These are phyloP conservation scores for Euphorbia peplus DNA, from an alignment of 345 rosid species.

Conservation along the genomic window DNA sequence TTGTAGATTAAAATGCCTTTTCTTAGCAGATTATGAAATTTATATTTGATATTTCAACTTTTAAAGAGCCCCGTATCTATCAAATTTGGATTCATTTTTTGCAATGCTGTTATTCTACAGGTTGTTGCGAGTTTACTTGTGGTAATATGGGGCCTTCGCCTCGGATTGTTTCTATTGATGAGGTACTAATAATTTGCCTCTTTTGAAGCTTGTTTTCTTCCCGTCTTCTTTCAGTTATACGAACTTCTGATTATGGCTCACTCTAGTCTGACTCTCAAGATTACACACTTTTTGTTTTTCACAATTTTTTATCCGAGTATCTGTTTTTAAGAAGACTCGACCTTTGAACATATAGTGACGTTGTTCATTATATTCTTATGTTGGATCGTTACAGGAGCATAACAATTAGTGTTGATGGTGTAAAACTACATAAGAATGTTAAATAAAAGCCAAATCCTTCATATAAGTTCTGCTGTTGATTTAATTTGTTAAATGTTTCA, in stretches of 20 bases:
- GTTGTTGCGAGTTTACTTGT: constrained; percentile 65
- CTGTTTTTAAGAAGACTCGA: too few relatives aligned
- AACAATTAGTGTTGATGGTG: not conserved
- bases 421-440: not conserved
- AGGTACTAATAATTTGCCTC: constrained; percentile 43
- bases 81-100: not conserved
- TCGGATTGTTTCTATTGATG: constrained; percentile 66
- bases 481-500: constrained; percentile 5
- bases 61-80: not conserved
- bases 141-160: constrained; percentile 82
- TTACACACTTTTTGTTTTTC: not conserved
- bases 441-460: not conserved
- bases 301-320: too few relatives aligned
- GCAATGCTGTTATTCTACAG: constrained; percentile 43
- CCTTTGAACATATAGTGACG: too few relatives aligned
- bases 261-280: constrained; percentile 1
- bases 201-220: not conserved
- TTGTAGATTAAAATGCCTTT: not conserved
- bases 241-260: not conserved
- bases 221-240: not conserved
- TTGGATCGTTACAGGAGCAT: not conserved
- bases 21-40: not conserved
- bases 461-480: not conserved
- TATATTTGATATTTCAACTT: not conserved
- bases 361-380: too few relatives aligned